These are phyloP conservation scores for Sextonia rubra DNA, from an alignment of 164 flowering plant genomes.

Conservation along the genomic window DNA sequence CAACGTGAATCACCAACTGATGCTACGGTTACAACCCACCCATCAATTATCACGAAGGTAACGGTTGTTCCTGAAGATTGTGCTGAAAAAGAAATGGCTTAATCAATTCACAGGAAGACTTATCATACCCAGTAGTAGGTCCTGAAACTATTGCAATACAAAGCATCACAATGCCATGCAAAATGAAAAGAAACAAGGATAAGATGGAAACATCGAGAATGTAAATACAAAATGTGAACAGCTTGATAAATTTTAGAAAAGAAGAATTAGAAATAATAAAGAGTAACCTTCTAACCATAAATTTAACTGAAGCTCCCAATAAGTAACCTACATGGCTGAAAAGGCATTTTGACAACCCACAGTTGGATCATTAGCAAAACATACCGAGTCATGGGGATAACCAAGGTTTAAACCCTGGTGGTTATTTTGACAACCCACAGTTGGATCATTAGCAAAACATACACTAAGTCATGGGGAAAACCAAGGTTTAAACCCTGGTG, in stretches of 20 bases:
- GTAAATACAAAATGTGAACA: background rate
- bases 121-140: background rate
- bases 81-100: conserved; percentile 36
- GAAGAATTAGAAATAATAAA: too few species aligned
- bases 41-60: conserved; percentile 90
- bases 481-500: too few species aligned
- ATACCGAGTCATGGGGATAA: too few species aligned
- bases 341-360: too few species aligned
- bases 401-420: too few species aligned
- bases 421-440: too few species aligned
- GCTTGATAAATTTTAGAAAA: background rate
- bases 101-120: background rate
- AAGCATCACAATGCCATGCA: background rate
- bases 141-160: background rate
- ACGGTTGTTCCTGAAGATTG: conserved; percentile 95
- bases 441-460: too few species aligned
- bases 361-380: too few species aligned
- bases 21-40: conserved; percentile 91
- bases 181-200: background rate
- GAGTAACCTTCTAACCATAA: too few species aligned
- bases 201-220: background rate
- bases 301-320: background rate
- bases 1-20: conserved; percentile 98
- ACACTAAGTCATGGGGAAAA: too few species aligned
- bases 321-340: too few species aligned